Evolutionary conservation across 2,329 filamentous ascomycete species (phyloP).

Genomic region (Aspergillus eucalypticola): DNA sequence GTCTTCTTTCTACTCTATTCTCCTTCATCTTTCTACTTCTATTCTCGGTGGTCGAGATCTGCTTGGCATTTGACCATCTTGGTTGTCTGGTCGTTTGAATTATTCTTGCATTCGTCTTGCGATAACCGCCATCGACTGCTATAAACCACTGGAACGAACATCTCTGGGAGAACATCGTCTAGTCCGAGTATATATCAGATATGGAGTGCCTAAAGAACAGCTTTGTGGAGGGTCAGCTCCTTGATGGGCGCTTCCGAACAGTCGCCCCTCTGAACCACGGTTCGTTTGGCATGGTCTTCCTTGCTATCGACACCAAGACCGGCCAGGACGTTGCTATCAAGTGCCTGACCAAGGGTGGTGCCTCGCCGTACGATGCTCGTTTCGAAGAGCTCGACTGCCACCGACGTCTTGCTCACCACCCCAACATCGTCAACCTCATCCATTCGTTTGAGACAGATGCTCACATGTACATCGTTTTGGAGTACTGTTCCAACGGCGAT

Average conservation of each 20-base stretch:
- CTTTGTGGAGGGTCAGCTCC: conserved; percentile 37
- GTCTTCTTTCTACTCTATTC: conserved; percentile 17
- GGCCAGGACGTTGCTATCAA: conserved; percentile 89
- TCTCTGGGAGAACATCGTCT: conserved; percentile 20
- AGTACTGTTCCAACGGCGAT: conserved; percentile 93
- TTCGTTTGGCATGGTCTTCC: conserved; percentile 98
- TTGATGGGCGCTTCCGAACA: conserved; percentile 78
- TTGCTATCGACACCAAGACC: conserved; percentile 77
- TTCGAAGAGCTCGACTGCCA: conserved; percentile 67
- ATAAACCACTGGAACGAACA: background rate
- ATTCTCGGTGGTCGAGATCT: conserved; percentile 25
- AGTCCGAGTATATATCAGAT: conserved; percentile 22
- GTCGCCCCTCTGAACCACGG: conserved; percentile 96
- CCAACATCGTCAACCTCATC: conserved; percentile 91
- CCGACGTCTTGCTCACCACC: conserved; percentile 72
- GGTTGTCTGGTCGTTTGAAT: conserved; percentile 31
- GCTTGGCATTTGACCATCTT: conserved; percentile 25
- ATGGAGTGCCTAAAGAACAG: conserved; percentile 41
- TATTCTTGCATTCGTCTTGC: conserved; percentile 20
- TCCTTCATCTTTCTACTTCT: conserved; percentile 28
- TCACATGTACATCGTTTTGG: conserved; percentile 88
- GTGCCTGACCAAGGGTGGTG: conserved; percentile 80
- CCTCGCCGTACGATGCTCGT: conserved; percentile 75
- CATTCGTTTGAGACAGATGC: conserved; percentile 89
- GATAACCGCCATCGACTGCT: conserved; percentile 7